Percentiles rank a stretch among this genome's conserved stretches.
Conservation (phyloP, 1,284 basidiomycete species). For the Cryptococcus sp. region DNA sequence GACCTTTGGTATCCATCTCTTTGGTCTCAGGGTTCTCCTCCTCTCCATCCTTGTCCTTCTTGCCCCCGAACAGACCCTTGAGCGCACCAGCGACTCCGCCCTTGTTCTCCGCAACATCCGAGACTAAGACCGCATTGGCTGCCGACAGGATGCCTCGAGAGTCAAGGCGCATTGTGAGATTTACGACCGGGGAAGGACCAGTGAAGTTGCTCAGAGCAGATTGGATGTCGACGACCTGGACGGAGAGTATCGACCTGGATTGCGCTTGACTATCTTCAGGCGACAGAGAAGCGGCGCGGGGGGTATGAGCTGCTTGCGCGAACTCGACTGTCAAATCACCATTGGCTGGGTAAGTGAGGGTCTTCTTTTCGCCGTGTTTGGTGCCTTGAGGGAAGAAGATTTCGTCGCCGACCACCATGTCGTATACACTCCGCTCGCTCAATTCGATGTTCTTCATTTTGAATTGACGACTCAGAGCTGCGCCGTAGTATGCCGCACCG, state of each 20-base stretch:
- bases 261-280: conserved; percentile 13
- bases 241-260: conserved; percentile 25
- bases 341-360: conserved; percentile 70
- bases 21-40: conserved; percentile 55
- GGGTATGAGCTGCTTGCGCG: conserved; percentile 61
- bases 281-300: not conserved
- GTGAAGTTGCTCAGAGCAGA: conserved; percentile 46
- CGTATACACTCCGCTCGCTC: conserved; percentile 69
- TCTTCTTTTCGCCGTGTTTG: conserved; percentile 76
- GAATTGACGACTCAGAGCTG: conserved; percentile 84
- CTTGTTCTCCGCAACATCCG: conserved; percentile 68
- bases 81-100: conserved; percentile 73
- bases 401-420: conserved; percentile 46
- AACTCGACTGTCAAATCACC: conserved; percentile 74
- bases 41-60: conserved; percentile 51
- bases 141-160: conserved; percentile 76
- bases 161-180: conserved; percentile 75
- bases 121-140: conserved; percentile 72
- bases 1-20: conserved; percentile 23
- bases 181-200: conserved; percentile 60
- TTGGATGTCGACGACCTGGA: conserved; percentile 38
- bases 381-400: conserved; percentile 73
- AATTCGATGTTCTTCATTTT: conserved; percentile 93
- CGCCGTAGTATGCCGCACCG: conserved; percentile 91
- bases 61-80: conserved; percentile 77